phyloP scores from a whole-genome alignment of 2,329 filamentous ascomycete genomes.

The Drechslerella dactyloides region DNA sequence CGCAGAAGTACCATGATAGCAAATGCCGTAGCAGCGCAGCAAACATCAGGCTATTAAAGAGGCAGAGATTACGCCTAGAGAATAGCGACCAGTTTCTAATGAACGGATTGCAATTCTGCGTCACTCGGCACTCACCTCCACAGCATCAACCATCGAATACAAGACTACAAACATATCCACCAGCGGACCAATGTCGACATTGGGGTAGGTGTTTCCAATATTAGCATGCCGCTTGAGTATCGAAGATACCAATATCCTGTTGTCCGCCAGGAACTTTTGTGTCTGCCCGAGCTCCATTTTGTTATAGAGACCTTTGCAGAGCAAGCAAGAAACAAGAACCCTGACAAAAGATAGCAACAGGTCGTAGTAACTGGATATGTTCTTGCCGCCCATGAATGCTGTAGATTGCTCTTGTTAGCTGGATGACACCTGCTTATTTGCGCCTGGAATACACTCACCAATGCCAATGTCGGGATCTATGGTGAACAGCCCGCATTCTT shows the following conservation, averaged over 20 bases:
- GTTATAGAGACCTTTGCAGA: conserved; percentile 82
- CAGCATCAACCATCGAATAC: conserved; percentile 79
- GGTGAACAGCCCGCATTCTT: conserved; percentile 81
- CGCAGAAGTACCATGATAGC: background rate
- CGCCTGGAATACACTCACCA: conserved; percentile 59
- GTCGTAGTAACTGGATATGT: conserved; percentile 80
- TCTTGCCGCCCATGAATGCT: conserved; percentile 68
- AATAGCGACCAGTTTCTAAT: background rate
- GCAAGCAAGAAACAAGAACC: conserved; percentile 79
- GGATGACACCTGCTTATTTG: background rate
- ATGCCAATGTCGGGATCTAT: conserved; percentile 92
- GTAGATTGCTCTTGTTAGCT: conserved; percentile 52
- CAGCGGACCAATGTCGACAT: conserved; percentile 73
- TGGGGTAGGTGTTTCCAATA: conserved; percentile 66
- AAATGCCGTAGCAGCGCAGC: too few relatives aligned
- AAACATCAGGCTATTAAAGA: too few relatives aligned
- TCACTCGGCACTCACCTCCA: conserved; percentile 72
- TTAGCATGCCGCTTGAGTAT: conserved; percentile 88
- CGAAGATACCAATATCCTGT: conserved; percentile 81
- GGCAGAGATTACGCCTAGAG: too few relatives aligned
- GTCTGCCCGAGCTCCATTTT: conserved; percentile 74
- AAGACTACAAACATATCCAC: conserved; percentile 85
- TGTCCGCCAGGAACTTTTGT: conserved; percentile 78
- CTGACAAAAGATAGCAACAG: conserved; percentile 80
- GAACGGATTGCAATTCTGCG: conserved; percentile 33